A percentile compares a stretch with the other conserved stretches of the same genome.
Evolutionary conservation across 2,329 filamentous ascomycete genomes (phyloP).

Genomic region (Fusarium denticulatum): DNA sequence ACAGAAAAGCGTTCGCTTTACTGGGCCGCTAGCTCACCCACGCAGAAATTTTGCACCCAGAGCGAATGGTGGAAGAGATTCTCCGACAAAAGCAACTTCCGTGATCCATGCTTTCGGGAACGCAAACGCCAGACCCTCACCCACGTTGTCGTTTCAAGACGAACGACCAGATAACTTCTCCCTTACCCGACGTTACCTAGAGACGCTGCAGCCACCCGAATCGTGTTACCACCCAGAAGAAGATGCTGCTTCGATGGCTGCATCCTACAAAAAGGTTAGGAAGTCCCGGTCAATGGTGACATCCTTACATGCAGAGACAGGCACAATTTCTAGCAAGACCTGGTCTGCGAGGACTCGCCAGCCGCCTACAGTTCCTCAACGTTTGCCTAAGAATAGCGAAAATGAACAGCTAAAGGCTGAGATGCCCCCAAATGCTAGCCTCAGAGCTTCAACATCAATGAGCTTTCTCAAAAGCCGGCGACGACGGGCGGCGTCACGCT

Average conservation of each 20-base stretch:
- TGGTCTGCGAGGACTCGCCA: conserved; percentile 10
- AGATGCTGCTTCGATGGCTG: conserved; percentile 57
- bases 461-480: conserved; percentile 57
- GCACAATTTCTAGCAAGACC: conserved; percentile 20
- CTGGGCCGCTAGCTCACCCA: conserved; percentile 48
- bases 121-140: conserved; percentile 27
- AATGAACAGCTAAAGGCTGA: conserved; percentile 39
- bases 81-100: conserved; percentile 12
- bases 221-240: conserved; percentile 60
- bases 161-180: conserved; percentile 17
- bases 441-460: conserved; percentile 65
- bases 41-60: conserved; percentile 45
- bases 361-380: conserved; percentile 14
- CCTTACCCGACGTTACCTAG: conserved; percentile 39
- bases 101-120: conserved; percentile 10
- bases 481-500: conserved; percentile 32
- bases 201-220: conserved; percentile 47
- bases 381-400: conserved; percentile 38
- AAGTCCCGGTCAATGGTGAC: conserved; percentile 66
- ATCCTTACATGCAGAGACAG: conserved; percentile 36
- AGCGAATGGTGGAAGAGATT: conserved; percentile 41
- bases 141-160: conserved; percentile 22
- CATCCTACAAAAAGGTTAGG: conserved; percentile 61
- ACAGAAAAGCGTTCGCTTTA: conserved; percentile 67
- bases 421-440: background rate